These are phyloP conservation scores for Obba rivulosa DNA, from an alignment of 768 basidiomycete species.

Conservation along the genomic window DNA sequence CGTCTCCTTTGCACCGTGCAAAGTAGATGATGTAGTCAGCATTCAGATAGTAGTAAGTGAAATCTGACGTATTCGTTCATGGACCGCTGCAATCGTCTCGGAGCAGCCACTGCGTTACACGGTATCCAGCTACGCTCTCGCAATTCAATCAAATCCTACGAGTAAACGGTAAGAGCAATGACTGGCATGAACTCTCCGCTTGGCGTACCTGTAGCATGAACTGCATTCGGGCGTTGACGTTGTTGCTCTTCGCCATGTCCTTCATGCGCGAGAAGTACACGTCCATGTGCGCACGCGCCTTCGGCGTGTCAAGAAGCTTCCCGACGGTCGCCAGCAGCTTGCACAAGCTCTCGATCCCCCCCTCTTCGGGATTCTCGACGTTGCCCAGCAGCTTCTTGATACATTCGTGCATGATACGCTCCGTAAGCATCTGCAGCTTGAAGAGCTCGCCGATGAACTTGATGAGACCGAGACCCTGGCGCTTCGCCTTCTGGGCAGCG, in stretches of 20 bases:
- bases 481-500: constrained; percentile 94
- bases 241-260: constrained; percentile 64
- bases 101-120: constrained; percentile 68
- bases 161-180: constrained; percentile 1
- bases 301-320: constrained; percentile 67
- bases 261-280: constrained; percentile 92
- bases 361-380: constrained; percentile 92
- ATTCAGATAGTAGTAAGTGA: too few relatives aligned
- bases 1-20: too few relatives aligned
- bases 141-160: constrained; percentile 85
- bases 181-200: neutral
- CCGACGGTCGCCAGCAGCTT: constrained; percentile 89
- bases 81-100: constrained; percentile 84
- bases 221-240: constrained; percentile 80
- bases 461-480: constrained; percentile 92
- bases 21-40: too few relatives aligned
- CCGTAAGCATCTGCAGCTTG: constrained; percentile 94
- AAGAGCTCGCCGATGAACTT: constrained; percentile 97
- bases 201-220: constrained; percentile 89
- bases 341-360: constrained; percentile 94
- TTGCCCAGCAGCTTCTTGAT: constrained; percentile 91
- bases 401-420: constrained; percentile 97
- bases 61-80: constrained; percentile 64
- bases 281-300: constrained; percentile 81
- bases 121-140: constrained; percentile 77